A percentile compares a stretch with the other conserved stretches of the same genome.
Evolutionary conservation across 169 alveolate genomes (phyloP).

Genomic region (Haemoproteus tartakovskyi): DNA sequence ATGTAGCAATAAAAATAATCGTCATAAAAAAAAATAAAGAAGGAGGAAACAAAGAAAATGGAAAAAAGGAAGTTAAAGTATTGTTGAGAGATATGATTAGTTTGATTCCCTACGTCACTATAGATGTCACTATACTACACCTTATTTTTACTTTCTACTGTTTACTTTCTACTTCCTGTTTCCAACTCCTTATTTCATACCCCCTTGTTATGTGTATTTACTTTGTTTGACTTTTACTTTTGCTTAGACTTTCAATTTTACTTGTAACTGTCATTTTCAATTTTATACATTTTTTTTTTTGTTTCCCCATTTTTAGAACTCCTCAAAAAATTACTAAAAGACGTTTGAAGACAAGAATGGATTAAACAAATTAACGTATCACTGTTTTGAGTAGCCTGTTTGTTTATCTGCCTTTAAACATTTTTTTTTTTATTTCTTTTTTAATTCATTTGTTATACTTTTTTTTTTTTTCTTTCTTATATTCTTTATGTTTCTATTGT

Average conservation of each 20-base stretch:
- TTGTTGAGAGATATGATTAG: too few relatives aligned
- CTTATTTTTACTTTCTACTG: too few relatives aligned
- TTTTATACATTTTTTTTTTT: conserved; percentile 5
- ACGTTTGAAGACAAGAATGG: conserved; percentile 86
- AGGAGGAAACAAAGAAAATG: too few relatives aligned
- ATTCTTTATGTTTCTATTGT: too few relatives aligned
- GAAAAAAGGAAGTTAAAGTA: too few relatives aligned
- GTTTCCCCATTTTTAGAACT: conserved; percentile 65
- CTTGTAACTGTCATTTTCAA: neutral
- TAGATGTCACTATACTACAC: too few relatives aligned
- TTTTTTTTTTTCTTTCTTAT: too few relatives aligned
- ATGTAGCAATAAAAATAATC: too few relatives aligned
- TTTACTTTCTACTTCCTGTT: neutral
- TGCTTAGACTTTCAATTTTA: neutral
- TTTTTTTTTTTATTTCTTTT: too few relatives aligned
- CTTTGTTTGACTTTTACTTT: neutral
- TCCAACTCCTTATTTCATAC: neutral
- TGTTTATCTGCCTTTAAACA: neutral
- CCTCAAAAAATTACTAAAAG: conserved; percentile 84
- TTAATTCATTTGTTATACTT: too few relatives aligned
- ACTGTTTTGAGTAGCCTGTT: conserved; percentile 1
- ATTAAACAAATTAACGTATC: conserved; percentile 61
- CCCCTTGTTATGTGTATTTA: neutral
- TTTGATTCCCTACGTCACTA: too few relatives aligned
- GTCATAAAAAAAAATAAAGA: too few relatives aligned